Base-by-base conservation (phyloP, 169 alveolate species). In the Eimeria necatrix region DNA sequence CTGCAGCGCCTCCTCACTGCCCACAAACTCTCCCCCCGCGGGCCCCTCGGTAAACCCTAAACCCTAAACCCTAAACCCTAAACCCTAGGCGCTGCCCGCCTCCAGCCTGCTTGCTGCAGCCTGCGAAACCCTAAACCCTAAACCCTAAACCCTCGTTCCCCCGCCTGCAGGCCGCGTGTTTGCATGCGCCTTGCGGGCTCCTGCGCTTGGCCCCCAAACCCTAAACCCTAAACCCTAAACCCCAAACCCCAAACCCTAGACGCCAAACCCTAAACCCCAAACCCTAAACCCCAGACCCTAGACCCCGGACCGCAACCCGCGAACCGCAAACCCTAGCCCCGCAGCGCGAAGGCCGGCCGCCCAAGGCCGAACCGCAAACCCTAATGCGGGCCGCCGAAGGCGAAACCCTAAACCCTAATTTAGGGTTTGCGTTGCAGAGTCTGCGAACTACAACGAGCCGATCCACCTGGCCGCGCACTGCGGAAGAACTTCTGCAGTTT, bases 381-480 rank as follows among this genome's bases (percentile, higher is more conserved):
- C n/a, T n/a, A n/a, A n/a, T n/a, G n/a, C n/a, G n/a, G n/a, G n/a
- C n/a, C n/a, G n/a, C n/a, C n/a, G n/a, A n/a, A n/a, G n/a, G n/a
- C n/a, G n/a, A n/a, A n/a, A n/a, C n/a, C n/a, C n/a, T n/a, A n/a
- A n/a, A n/a, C n/a, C n/a, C n/a, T n/a, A n/a, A n/a, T 20, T 64
- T 5, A 46, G 76, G 12, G 4, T 60, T 4, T 16, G 71, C 26
- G 71, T 60, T 60, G 9, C 83, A 71, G 83, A 71, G 52, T 24
- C 53, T 6, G 48, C 83, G 12, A 71, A 71, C 83, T 71, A 71
- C 83, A 71, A 71, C 83, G 83, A 20, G 20, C 83, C 83, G 18
- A 71, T 71, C 10, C 83, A 71, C 83, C 18, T 71, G 52, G 83
- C 83, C 14, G 83, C 83, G 14, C 22, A 22, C 52, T 71, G 83